phyloP scores from a whole-genome alignment of 495 filamentous ascomycete genomes.

The Penicillium psychrofluorescens region DNA sequence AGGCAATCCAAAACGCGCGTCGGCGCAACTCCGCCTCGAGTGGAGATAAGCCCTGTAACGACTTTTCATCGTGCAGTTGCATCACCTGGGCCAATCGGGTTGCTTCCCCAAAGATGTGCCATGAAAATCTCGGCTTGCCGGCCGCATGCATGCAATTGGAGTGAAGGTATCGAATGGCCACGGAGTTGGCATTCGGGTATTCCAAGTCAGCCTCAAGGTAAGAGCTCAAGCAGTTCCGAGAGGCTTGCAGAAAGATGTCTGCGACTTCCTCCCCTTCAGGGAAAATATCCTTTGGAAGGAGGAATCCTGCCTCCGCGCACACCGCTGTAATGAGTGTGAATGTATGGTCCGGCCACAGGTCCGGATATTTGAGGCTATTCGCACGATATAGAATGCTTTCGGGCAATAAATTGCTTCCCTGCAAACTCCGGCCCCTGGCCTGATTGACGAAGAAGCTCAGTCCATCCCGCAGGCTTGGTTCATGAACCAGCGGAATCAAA shows the following conservation, averaged over 20 bases:
- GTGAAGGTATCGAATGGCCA: slow-evolving; percentile 22
- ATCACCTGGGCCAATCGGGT: slow-evolving; percentile 21
- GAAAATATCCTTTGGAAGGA: slow-evolving; percentile 15
- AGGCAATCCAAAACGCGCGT: slow-evolving; percentile 23
- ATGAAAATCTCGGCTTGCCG: slow-evolving; percentile 20
- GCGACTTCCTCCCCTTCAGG: slow-evolving; percentile 12
- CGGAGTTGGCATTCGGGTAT: slow-evolving; percentile 17
- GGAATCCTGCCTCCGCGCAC: slow-evolving; percentile 14
- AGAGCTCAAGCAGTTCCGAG: slow-evolving; percentile 8
- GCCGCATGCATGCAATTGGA: slow-evolving; percentile 23
- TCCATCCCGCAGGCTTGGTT: slow-evolving; percentile 17
- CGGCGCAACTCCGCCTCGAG: slow-evolving; percentile 21
- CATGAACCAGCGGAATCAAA: slow-evolving; percentile 23
- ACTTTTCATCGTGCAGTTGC: slow-evolving; percentile 22
- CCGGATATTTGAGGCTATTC: slow-evolving; percentile 10
- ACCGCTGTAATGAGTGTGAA: slow-evolving; percentile 21
- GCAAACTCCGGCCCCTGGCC: not conserved
- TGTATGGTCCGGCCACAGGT: slow-evolving; percentile 15
- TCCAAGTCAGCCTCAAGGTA: slow-evolving; percentile 23
- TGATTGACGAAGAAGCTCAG: slow-evolving; percentile 9
- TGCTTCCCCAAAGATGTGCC: slow-evolving; percentile 24
- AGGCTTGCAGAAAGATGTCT: slow-evolving; percentile 13
- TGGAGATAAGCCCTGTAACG: slow-evolving; percentile 9
- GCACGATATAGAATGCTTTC: slow-evolving; percentile 1
- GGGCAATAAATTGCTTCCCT: not conserved